phyloP scores from a whole-genome alignment of 2,329 filamentous ascomycete genomes.

The Colletotrichum incanum region DNA sequence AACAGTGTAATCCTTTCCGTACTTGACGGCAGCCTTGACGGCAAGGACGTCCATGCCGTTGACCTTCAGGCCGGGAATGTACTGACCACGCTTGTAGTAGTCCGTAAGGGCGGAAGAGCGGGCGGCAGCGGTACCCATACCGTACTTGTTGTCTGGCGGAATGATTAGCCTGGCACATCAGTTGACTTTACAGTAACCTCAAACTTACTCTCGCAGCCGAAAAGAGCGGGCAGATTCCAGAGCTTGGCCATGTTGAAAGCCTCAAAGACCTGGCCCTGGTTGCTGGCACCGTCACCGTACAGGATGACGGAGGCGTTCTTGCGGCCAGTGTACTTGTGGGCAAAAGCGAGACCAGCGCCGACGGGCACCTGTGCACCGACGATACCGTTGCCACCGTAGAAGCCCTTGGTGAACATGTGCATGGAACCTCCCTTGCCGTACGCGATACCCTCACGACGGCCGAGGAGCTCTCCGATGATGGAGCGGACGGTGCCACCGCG shows the following conservation, averaged over 20 bases:
- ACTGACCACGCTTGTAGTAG: constrained; percentile 99
- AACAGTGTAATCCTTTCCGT: constrained; percentile 90
- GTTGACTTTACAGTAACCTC: neutral
- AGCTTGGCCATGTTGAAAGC: constrained; percentile 99
- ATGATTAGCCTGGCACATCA: constrained; percentile 47
- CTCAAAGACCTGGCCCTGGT: constrained; percentile 99
- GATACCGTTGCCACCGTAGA: constrained; percentile 99
- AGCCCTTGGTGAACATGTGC: constrained; percentile 99
- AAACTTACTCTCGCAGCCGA: constrained; percentile 95
- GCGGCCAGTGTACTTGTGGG: constrained; percentile 92
- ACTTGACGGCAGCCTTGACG: constrained; percentile 95
- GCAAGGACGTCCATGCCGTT: constrained; percentile 99
- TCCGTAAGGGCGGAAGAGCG: constrained; percentile 96
- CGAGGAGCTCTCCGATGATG: constrained; percentile 96
- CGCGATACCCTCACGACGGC: constrained; percentile 94
- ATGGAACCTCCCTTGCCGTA: constrained; percentile 99
- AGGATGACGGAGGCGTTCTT: constrained; percentile 90
- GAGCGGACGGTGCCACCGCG: constrained; percentile 90
- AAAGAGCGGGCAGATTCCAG: constrained; percentile 95
- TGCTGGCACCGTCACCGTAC: constrained; percentile 98
- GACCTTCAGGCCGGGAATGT: constrained; percentile 99
- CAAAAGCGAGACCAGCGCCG: constrained; percentile 95
- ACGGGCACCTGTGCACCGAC: constrained; percentile 99
- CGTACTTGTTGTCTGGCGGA: constrained; percentile 96
- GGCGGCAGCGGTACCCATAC: constrained; percentile 97